Evolutionary conservation across 2,329 filamentous ascomycete genomes (phyloP), one percentile per base, ranked within the genome.

Genomic region (Bipolaris cookei): DNA sequence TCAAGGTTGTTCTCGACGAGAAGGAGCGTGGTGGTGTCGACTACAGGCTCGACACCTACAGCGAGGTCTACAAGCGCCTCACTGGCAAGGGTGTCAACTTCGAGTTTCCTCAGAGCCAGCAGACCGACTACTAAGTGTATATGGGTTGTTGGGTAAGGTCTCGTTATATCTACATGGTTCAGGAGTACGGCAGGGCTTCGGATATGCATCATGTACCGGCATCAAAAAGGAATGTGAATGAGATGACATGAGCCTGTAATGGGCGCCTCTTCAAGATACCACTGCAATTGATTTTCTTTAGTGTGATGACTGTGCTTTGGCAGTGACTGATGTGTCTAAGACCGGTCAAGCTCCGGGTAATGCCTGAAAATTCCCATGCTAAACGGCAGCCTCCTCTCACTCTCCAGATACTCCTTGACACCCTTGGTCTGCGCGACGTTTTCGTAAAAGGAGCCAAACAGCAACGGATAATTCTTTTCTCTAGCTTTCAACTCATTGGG

Each of bases 21-120:
- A 99, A 99, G 92, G 95, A 99, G 91, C 91, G 93, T 77, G 94
- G 93, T 78, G 92, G 93, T 81, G 94, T 99, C 75, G 95, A 99
- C 88, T 97, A 98, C 90, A 89, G 95, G 81, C 91, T 99, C 75
- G 95, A 99, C 84, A 97, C 94, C 80, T 99, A 99, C 88, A 91
- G 92, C 69, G 95, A 99, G 89, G 95, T 99, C 80, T 99, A 99
- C 91, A 92, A 92, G 83, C 90, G 92, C 78, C 86, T 99, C 79
- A 99, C 95, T 65, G 95, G 95, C 83, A 95, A 96, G 84, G 88
- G 88, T 80, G 95, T 98, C 80, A 88, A 89, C 83, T 99, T 99
- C 80, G 95, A 99, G 89, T 99, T 99, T 89, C 95, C 95, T 76
- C 90, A 96, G 86, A 86, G 86, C 79, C 84, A 84, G 77, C 81